phyloP scores from a whole-genome alignment of 805 yeast genomes.

The Naumovozyma baii region DNA sequence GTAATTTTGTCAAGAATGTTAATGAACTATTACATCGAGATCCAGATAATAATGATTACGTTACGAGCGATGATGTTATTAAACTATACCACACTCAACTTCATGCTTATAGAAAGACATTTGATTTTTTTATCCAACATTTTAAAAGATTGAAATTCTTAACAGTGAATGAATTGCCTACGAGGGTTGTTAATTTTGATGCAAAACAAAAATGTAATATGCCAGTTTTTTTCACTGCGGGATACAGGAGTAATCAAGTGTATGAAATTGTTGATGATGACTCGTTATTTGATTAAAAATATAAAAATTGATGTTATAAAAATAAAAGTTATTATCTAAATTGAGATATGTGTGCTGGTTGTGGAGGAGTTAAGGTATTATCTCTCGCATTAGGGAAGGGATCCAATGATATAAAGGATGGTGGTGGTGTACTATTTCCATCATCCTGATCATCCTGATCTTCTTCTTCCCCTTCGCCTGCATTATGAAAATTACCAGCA shows the following conservation, averaged over 20 bases:
- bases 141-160: conserved; percentile 27
- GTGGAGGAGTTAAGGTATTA: no score
- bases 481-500: not conserved
- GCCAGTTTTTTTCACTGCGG: conserved; percentile 19
- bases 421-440: not conserved
- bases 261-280: conserved; percentile 25
- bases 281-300: conserved; percentile 16
- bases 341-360: not conserved
- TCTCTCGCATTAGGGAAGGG: no score
- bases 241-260: conserved; percentile 24
- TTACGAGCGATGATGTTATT: conserved; percentile 24
- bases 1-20: conserved; percentile 17
- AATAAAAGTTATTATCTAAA: no score
- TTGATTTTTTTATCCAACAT: conserved; percentile 23
- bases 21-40: conserved; percentile 17
- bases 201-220: conserved; percentile 22
- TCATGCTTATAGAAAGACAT: conserved; percentile 29
- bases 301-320: not conserved
- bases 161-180: conserved; percentile 30
- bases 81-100: conserved; percentile 27
- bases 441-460: no score
- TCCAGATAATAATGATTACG: conserved; percentile 3
- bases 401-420: not conserved
- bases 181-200: conserved; percentile 20
- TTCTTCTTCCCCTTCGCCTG: no score